Base-by-base conservation (phyloP, 306 rosid genomes). In the Casuarina cunninghamiana region DNA sequence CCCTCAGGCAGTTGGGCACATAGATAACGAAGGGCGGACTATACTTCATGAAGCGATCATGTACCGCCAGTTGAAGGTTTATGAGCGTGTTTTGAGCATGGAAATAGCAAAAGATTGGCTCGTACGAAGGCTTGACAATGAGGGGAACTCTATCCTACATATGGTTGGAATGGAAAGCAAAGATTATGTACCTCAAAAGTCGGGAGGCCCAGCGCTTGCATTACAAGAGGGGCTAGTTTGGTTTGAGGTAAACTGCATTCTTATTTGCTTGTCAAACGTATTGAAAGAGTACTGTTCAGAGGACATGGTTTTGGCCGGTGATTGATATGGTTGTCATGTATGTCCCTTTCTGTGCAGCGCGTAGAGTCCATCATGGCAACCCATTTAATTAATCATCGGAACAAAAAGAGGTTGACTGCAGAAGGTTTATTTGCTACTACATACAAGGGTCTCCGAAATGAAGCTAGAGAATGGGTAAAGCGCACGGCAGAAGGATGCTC, bases 1-100 rank as follows among this genome's bases (percentile, higher is more conserved):
- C 19, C 69, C 69, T 35, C 69, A 62, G 69, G 69, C 69, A 2
- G 69, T 62, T 62, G 69, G 37, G 45, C 44, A 62, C 44, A 62
- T 62, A 5, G 69, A 62, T 13, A 12, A 62, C 6, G n/a, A 35
- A 11, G 69, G 69, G 10, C 69, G 69, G 44, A 62, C 43, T 38
- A 62, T 62, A 35, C 37, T 62, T 16, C 69, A 62, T 38, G 44
- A 11, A 35, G 45, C 45, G 4, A 62, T 62, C 45, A 62, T 35
- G 69, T 62, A 62, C 45, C 69, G 69, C 69, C 69, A 62, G 44
- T 37, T 62, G 19, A n/a, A 62, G 69, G 16, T 62, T 13, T 62
- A 35, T 44, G 37, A 62, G 44, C 45, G 10, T 62, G 69, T 62
- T 8, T 4, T 12, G 44, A 12, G 2, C 4, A 62, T 62, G 44